A percentile compares a stretch with the other conserved stretches of the same genome.
Conservation (phyloP, 495 filamentous ascomycete species). For the Penicillium fimorum region DNA sequence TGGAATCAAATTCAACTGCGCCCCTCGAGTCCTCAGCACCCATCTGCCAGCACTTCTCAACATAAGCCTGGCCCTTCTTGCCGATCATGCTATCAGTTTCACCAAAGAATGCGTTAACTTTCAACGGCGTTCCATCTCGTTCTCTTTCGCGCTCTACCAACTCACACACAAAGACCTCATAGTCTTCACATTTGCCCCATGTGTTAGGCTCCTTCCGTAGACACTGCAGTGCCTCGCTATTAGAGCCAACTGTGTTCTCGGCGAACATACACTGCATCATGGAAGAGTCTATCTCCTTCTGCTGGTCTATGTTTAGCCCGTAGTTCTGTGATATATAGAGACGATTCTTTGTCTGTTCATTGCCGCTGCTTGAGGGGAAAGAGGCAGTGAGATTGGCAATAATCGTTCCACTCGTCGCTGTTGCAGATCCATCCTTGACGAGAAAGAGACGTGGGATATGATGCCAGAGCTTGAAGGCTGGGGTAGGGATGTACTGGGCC, state of each 20-base stretch:
- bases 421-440: constrained; percentile 21
- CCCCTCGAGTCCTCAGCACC: constrained; percentile 5
- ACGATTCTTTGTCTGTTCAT: constrained; percentile 14
- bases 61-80: constrained; percentile 28
- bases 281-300: constrained; percentile 22
- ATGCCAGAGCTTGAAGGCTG: constrained; percentile 35
- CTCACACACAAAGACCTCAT: constrained; percentile 22
- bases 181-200: constrained; percentile 34
- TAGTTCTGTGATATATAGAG: constrained; percentile 22
- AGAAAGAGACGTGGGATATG: constrained; percentile 36
- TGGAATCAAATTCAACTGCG: constrained; percentile 20
- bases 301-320: constrained; percentile 17
- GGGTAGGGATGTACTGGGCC: constrained; percentile 26
- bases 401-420: constrained; percentile 22
- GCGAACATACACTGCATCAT: constrained; percentile 22
- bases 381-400: constrained; percentile 15
- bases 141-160: constrained; percentile 16
- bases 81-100: constrained; percentile 32
- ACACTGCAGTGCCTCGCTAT: constrained; percentile 35
- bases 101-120: constrained; percentile 27
- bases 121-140: constrained; percentile 2
- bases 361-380: background rate
- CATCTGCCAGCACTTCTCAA: constrained; percentile 32
- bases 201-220: constrained; percentile 25
- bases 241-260: constrained; percentile 32